These are phyloP conservation scores for Diplodia mutila DNA, from an alignment of 2,329 filamentous ascomycete genomes.

Conservation along the genomic window DNA sequence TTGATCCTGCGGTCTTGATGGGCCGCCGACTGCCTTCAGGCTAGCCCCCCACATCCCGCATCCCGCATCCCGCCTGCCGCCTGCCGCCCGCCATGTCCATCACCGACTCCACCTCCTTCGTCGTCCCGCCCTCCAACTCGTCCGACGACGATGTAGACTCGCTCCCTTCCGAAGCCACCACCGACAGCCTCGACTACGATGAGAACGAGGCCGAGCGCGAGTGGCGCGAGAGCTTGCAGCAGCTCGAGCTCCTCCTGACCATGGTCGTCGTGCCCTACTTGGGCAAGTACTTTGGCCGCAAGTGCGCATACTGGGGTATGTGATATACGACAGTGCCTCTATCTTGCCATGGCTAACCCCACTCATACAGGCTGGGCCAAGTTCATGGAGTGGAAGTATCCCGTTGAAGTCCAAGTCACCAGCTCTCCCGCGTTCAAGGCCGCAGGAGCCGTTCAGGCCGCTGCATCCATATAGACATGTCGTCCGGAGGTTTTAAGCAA, in stretches of 20 bases:
- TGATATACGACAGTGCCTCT: conserved; percentile 29
- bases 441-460: conserved; percentile 52
- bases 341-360: conserved; percentile 30
- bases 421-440: conserved; percentile 51
- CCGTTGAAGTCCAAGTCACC: conserved; percentile 69
- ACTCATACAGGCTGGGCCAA: conserved; percentile 76
- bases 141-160: conserved; percentile 53
- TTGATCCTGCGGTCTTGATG: conserved; percentile 5
- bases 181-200: conserved; percentile 58
- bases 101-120: conserved; percentile 43
- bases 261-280: conserved; percentile 94
- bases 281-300: conserved; percentile 92
- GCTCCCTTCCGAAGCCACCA: conserved; percentile 56
- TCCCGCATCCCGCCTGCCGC: not conserved
- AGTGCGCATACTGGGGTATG: conserved; percentile 95
- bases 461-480: conserved; percentile 44
- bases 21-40: not conserved
- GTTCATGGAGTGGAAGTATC: conserved; percentile 94
- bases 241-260: conserved; percentile 87
- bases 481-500: not conserved
- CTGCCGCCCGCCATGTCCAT: conserved; percentile 38
- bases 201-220: conserved; percentile 80
- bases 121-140: conserved; percentile 37
- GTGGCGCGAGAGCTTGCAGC: conserved; percentile 92
- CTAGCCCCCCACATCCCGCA: too few relatives aligned